These are phyloP conservation scores for Neonectria faginata DNA, from an alignment of 2,329 filamentous ascomycete genomes.

Conservation along the genomic window DNA sequence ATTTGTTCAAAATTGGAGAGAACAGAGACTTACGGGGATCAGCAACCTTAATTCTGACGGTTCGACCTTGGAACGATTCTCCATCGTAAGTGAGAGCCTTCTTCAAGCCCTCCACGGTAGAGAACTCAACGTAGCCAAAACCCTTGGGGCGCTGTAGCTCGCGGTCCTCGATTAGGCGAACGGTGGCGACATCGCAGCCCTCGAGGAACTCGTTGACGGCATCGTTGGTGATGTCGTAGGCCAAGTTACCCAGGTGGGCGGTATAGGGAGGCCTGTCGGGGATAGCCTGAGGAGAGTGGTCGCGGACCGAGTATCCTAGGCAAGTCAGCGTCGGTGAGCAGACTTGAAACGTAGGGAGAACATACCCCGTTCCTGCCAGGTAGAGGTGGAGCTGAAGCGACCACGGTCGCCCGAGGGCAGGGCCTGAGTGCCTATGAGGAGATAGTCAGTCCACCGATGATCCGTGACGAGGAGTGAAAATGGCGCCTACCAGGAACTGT, in stretches of 20 bases:
- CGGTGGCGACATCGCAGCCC: slow-evolving; percentile 86
- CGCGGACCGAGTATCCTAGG: slow-evolving; percentile 71
- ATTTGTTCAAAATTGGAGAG: neutral
- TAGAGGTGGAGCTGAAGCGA: slow-evolving; percentile 51
- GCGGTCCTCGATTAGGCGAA: slow-evolving; percentile 97
- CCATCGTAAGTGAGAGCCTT: slow-evolving; percentile 88
- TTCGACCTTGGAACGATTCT: slow-evolving; percentile 85
- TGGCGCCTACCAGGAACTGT: slow-evolving; percentile 53
- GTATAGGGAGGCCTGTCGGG: slow-evolving; percentile 95
- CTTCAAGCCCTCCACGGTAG: slow-evolving; percentile 87
- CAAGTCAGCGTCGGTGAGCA: slow-evolving; percentile 37
- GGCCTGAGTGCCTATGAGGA: slow-evolving; percentile 64
- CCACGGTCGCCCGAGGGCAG: slow-evolving; percentile 64
- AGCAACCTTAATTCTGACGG: slow-evolving; percentile 93
- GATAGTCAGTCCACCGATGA: slow-evolving; percentile 41
- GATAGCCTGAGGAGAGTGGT: slow-evolving; percentile 78
- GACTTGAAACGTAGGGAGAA: slow-evolving; percentile 10
- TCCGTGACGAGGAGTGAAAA: slow-evolving; percentile 26
- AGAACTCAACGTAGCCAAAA: slow-evolving; percentile 98
- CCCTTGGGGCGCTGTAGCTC: slow-evolving; percentile 94
- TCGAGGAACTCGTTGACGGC: slow-evolving; percentile 88
- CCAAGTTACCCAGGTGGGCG: slow-evolving; percentile 95
- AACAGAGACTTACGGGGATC: slow-evolving; percentile 85
- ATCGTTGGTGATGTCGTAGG: slow-evolving; percentile 89
- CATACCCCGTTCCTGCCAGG: slow-evolving; percentile 60